Conservation (phyloP, 208 protist genomes). For the Trypanosoma avium region DNA sequence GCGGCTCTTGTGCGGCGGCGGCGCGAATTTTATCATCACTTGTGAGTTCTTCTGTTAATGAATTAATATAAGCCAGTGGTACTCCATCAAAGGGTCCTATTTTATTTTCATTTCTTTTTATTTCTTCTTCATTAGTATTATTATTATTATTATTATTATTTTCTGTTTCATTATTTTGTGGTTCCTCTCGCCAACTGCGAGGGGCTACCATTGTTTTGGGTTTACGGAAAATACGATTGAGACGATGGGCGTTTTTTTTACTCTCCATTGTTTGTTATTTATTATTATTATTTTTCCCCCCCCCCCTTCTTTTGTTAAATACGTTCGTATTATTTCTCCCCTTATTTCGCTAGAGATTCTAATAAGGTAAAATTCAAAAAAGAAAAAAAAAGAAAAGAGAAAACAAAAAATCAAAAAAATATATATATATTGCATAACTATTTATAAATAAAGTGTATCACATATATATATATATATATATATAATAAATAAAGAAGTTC, state of each 20-base stretch:
- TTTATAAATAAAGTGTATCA: background rate
- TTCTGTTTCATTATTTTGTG: too few relatives aligned
- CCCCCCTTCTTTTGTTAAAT: too few relatives aligned
- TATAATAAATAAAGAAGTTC: too few relatives aligned
- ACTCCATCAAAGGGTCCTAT: slow-evolving; percentile 31
- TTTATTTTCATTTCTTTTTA: slow-evolving; percentile 7
- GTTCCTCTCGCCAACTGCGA: slow-evolving; percentile 57
- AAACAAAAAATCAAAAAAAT: slow-evolving; percentile 13
- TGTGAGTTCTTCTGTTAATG: slow-evolving; percentile 46
- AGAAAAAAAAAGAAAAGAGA: background rate
- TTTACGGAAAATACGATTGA: slow-evolving; percentile 86
- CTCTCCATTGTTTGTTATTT: slow-evolving; percentile 18
- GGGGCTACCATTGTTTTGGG: slow-evolving; percentile 52
- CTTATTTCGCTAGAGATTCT: too few relatives aligned
- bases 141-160: too few relatives aligned
- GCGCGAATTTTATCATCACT: slow-evolving; percentile 60
- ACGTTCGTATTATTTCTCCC: too few relatives aligned
- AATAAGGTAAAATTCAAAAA: too few relatives aligned
- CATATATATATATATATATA: slow-evolving; percentile 3
- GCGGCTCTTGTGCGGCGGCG: slow-evolving; percentile 52
- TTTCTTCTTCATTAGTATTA: too few relatives aligned
- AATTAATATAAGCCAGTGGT: slow-evolving; percentile 31
- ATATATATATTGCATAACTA: too few relatives aligned
- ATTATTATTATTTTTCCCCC: background rate
- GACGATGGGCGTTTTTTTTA: slow-evolving; percentile 75